A percentile compares a stretch with the other conserved stretches of the same genome.
Evolutionary conservation across 2,329 filamentous ascomycete species (phyloP).

Genomic region (Monosporascus sp.): DNA sequence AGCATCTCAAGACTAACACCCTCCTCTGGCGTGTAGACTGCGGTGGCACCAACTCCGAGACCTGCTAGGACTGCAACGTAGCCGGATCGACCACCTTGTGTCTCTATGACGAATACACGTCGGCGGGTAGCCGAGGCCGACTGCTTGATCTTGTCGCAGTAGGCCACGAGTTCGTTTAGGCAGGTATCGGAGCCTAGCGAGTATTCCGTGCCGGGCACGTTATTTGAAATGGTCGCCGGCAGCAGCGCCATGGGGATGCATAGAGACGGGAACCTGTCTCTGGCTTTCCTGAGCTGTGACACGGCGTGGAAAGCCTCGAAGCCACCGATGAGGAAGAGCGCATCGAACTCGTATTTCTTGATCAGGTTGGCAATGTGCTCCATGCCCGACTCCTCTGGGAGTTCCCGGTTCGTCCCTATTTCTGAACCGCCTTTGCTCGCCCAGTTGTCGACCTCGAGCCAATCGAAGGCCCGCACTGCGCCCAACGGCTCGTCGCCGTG

Average conservation of each 20-base stretch:
- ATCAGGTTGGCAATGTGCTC: slow-evolving; percentile 78
- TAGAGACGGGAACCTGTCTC: slow-evolving; percentile 73
- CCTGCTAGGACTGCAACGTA: slow-evolving; percentile 91
- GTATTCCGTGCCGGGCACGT: slow-evolving; percentile 96
- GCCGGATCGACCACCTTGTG: slow-evolving; percentile 88
- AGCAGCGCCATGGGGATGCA: slow-evolving; percentile 89
- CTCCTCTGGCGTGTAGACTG: slow-evolving; percentile 96
- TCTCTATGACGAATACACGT: slow-evolving; percentile 96
- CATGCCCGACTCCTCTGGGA: slow-evolving; percentile 81
- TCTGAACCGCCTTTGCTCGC: slow-evolving; percentile 95
- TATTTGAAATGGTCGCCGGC: slow-evolving; percentile 97
- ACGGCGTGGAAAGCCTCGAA: slow-evolving; percentile 96
- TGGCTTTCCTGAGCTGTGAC: slow-evolving; percentile 77
- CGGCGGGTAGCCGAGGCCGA: slow-evolving; percentile 90
- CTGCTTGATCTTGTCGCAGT: slow-evolving; percentile 97
- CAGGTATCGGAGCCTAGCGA: slow-evolving; percentile 95
- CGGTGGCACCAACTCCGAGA: slow-evolving; percentile 83
- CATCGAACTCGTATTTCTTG: slow-evolving; percentile 82
- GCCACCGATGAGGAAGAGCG: slow-evolving; percentile 85
- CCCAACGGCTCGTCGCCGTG: slow-evolving; percentile 77
- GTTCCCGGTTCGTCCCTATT: slow-evolving; percentile 93
- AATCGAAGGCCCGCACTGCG: slow-evolving; percentile 78
- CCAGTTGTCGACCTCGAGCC: slow-evolving; percentile 94
- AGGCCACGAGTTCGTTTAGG: slow-evolving; percentile 87
- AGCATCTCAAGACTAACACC: slow-evolving; percentile 93